Evolutionary conservation across 352 stramenopile species (phyloP).

Genomic region (Phytophthora hibernalis): DNA sequence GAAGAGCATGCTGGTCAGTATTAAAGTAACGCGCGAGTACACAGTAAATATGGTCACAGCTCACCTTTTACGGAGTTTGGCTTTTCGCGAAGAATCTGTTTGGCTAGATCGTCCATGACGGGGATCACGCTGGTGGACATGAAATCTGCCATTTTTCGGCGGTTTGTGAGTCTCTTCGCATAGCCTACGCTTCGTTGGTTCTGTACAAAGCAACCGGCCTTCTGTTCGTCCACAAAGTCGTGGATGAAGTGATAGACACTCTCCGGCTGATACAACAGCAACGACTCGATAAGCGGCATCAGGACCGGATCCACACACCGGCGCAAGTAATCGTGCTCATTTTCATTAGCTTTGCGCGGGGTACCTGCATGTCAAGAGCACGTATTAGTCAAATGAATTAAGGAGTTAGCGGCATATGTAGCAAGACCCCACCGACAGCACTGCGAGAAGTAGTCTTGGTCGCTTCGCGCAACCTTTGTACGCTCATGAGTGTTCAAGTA

Average conservation of each 20-base stretch:
- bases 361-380: conserved; percentile 1
- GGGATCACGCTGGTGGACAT: conserved; percentile 87
- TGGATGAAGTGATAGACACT: conserved; percentile 86
- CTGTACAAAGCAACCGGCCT: conserved; percentile 48
- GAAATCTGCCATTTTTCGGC: conserved; percentile 83
- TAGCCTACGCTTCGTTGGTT: conserved; percentile 45
- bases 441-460: conserved; percentile 33
- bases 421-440: conserved; percentile 6
- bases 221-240: conserved; percentile 77
- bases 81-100: conserved; percentile 79
- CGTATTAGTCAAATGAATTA: neutral
- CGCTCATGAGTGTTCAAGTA: conserved; percentile 37
- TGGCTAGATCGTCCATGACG: conserved; percentile 85
- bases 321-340: conserved; percentile 84
- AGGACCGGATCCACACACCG: conserved; percentile 80
- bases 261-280: conserved; percentile 81
- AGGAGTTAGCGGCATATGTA: neutral
- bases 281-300: conserved; percentile 83
- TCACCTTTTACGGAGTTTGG: conserved; percentile 70
- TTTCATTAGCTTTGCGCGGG: conserved; percentile 44
- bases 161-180: conserved; percentile 74
- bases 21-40: neutral
- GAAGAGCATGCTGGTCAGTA: neutral
- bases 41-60: neutral
- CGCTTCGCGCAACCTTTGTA: conserved; percentile 42